Evolutionary conservation across 192 early-diverging fungal genomes (phyloP).

Genomic region (Podila epicladia): DNA sequence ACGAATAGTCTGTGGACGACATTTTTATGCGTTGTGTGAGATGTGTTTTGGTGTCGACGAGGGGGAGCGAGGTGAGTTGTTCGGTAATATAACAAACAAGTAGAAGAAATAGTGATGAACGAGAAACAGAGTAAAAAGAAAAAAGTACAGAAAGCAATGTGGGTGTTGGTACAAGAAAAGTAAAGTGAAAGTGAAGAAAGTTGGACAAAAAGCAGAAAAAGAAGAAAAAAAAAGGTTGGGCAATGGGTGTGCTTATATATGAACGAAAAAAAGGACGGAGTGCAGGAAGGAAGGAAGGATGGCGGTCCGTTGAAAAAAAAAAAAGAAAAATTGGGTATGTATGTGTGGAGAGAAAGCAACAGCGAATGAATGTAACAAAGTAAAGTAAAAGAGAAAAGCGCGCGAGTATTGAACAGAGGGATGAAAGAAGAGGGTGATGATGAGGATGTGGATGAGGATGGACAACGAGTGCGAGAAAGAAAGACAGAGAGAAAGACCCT

Average conservation of each 20-base stretch:
- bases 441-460: background rate
- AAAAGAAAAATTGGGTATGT: background rate
- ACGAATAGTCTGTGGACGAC: background rate
- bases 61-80: background rate
- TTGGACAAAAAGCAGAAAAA: background rate
- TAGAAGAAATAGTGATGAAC: background rate
- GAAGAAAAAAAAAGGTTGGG: background rate
- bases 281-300: background rate
- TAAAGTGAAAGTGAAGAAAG: background rate
- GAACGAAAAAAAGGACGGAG: background rate
- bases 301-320: background rate
- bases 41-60: background rate
- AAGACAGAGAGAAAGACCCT: background rate
- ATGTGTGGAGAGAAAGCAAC: background rate
- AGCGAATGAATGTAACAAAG: background rate
- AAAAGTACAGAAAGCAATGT: background rate
- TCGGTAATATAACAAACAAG: background rate
- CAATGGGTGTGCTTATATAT: no score
- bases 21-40: background rate
- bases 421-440: background rate
- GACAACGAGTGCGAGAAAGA: no score
- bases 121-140: background rate
- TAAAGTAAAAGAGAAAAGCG: background rate
- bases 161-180: background rate
- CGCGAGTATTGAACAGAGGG: background rate